Evolutionary conservation across 805 yeast genomes (phyloP).

Genomic region (Ogataea trehalophila): DNA sequence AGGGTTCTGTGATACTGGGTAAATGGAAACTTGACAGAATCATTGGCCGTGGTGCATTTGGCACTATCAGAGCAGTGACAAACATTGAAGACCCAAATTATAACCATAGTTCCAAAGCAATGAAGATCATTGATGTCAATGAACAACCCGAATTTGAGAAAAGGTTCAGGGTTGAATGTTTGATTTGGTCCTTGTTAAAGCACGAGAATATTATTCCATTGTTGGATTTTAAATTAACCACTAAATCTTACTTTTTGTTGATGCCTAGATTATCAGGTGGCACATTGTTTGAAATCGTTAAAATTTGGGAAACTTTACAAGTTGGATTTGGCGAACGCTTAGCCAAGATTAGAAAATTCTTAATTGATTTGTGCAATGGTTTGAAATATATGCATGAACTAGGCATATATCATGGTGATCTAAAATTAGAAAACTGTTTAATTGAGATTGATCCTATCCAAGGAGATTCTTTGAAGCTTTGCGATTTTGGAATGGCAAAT

Average conservation of each 20-base stretch:
- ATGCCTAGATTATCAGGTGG: conserved; percentile 71
- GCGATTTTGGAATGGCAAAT: conserved; percentile 86
- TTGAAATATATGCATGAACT: conserved; percentile 57
- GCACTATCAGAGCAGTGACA: conserved; percentile 51
- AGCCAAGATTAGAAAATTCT: conserved; percentile 31
- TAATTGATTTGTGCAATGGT: conserved; percentile 54
- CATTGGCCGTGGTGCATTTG: conserved; percentile 90
- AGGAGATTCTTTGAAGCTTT: conserved; percentile 43
- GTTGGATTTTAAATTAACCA: conserved; percentile 55
- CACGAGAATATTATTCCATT: conserved; percentile 66
- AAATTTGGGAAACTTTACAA: conserved; percentile 48
- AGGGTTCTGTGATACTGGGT: conserved; percentile 62
- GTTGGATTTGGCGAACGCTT: conserved; percentile 11
- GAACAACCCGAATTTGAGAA: conserved; percentile 43
- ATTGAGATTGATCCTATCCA: conserved; percentile 38
- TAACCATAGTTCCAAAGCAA: conserved; percentile 15
- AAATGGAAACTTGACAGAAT: conserved; percentile 56
- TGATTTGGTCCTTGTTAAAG: conserved; percentile 66
- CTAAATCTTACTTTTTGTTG: conserved; percentile 58
- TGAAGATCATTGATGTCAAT: conserved; percentile 28
- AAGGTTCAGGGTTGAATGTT: conserved; percentile 65
- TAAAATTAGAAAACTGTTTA: conserved; percentile 77
- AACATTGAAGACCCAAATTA: conserved; percentile 12
- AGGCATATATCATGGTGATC: conserved; percentile 75
- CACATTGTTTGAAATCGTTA: conserved; percentile 71